Evolutionary conservation across 768 basidiomycete genomes (phyloP).

Genomic region (Calocybe cyanea): DNA sequence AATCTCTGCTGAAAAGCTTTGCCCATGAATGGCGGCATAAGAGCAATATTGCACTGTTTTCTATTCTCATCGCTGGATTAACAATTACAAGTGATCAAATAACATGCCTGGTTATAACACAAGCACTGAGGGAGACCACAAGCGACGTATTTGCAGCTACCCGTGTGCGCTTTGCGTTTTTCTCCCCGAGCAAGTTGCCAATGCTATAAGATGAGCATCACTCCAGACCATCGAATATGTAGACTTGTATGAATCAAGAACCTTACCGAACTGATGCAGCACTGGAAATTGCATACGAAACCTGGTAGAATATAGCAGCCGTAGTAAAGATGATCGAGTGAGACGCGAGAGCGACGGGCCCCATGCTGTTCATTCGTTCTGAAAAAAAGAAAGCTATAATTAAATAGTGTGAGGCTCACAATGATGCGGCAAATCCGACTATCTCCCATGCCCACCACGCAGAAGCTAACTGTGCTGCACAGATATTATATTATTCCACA

Average conservation of each 20-base stretch:
- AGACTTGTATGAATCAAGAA: not conserved
- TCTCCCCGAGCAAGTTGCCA: slow-evolving; percentile 12
- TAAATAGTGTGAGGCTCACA: no score
- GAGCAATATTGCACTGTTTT: slow-evolving; percentile 17
- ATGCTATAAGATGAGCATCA: slow-evolving; percentile 6
- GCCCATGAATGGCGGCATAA: slow-evolving; percentile 64
- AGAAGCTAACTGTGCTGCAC: slow-evolving; percentile 64
- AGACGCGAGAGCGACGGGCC: slow-evolving; percentile 75
- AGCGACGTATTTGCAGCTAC: slow-evolving; percentile 49
- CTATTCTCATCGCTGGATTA: not conserved
- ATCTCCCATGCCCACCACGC: slow-evolving; percentile 99
- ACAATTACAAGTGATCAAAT: no score
- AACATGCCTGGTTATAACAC: slow-evolving; percentile 54
- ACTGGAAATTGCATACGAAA: slow-evolving; percentile 74
- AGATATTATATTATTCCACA: not conserved
- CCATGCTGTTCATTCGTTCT: slow-evolving; percentile 63
- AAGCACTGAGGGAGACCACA: slow-evolving; percentile 56
- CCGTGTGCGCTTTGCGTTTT: slow-evolving; percentile 7
- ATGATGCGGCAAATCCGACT: slow-evolving; percentile 50
- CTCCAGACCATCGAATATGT: not conserved
- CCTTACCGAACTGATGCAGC: slow-evolving; percentile 79
- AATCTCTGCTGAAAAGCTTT: slow-evolving; percentile 67
- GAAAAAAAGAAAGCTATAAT: not conserved
- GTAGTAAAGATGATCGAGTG: slow-evolving; percentile 83
- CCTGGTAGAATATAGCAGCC: slow-evolving; percentile 70